These are phyloP conservation scores for Podaxis rugospora DNA, from an alignment of 768 basidiomycete species.

Conservation along the genomic window DNA sequence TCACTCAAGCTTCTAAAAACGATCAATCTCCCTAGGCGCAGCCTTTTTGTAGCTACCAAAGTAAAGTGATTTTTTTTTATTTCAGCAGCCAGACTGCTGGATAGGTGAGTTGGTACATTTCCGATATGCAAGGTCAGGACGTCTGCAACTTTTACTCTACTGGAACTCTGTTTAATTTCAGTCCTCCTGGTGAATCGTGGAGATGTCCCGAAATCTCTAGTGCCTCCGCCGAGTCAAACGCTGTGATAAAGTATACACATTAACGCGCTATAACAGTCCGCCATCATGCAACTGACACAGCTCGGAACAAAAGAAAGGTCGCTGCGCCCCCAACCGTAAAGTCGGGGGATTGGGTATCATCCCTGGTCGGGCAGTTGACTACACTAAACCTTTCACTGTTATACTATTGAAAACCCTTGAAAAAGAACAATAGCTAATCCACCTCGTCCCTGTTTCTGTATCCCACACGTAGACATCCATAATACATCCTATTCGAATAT, in stretches of 20 bases:
- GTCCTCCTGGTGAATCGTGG: not conserved
- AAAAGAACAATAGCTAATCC: no score
- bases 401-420: no score
- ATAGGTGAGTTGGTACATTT: not conserved
- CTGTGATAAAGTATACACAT: not conserved
- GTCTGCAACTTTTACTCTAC: not conserved
- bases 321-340: no score
- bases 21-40: conserved; percentile 1
- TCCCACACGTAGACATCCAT: no score
- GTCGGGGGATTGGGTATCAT: no score
- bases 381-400: no score
- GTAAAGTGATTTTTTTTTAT: not conserved
- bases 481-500: no score
- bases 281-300: not conserved
- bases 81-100: not conserved
- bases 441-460: no score
- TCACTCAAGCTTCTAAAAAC: conserved; percentile 8
- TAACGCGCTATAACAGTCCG: not conserved
- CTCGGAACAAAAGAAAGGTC: not conserved
- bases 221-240: not conserved
- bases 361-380: no score
- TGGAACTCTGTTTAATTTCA: not conserved
- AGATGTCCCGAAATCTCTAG: not conserved
- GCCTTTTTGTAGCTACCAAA: not conserved
- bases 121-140: not conserved